phyloP scores from a whole-genome alignment of 2,329 filamentous ascomycete genomes.

The Trichoderma semiorbis region DNA sequence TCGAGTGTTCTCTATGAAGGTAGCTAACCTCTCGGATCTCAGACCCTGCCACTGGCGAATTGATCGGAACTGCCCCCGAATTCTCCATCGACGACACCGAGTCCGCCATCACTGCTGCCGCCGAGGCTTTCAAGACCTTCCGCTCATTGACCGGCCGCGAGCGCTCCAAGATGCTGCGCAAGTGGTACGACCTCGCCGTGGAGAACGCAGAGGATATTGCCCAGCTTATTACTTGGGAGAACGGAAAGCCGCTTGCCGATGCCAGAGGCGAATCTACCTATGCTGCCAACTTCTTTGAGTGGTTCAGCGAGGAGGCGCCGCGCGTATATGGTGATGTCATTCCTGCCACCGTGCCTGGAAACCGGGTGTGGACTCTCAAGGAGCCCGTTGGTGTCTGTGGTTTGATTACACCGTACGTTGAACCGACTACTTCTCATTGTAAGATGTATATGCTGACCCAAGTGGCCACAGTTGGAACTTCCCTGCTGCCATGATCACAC shows the following conservation, averaged over 20 bases:
- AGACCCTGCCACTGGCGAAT: conserved; percentile 79
- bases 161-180: conserved; percentile 68
- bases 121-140: conserved; percentile 69
- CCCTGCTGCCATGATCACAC: conserved; percentile 70
- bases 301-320: conserved; percentile 78
- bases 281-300: conserved; percentile 73
- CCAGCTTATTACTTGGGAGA: conserved; percentile 83
- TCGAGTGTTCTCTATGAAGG: neutral
- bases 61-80: conserved; percentile 82
- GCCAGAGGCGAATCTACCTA: conserved; percentile 70
- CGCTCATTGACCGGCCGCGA: conserved; percentile 69
- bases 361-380: conserved; percentile 18
- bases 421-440: conserved; percentile 39
- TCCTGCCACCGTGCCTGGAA: conserved; percentile 60
- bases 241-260: conserved; percentile 78
- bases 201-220: conserved; percentile 79
- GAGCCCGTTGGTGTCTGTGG: conserved; percentile 37
- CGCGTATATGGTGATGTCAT: conserved; percentile 73
- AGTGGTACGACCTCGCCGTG: conserved; percentile 77
- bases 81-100: conserved; percentile 76
- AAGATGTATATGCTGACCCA: neutral
- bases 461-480: conserved; percentile 82
- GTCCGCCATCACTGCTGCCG: conserved; percentile 78
- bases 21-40: neutral
- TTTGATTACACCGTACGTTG: conserved; percentile 61